Conservation (phyloP, 139 green algal genomes). For the Volvox africanus region DNA sequence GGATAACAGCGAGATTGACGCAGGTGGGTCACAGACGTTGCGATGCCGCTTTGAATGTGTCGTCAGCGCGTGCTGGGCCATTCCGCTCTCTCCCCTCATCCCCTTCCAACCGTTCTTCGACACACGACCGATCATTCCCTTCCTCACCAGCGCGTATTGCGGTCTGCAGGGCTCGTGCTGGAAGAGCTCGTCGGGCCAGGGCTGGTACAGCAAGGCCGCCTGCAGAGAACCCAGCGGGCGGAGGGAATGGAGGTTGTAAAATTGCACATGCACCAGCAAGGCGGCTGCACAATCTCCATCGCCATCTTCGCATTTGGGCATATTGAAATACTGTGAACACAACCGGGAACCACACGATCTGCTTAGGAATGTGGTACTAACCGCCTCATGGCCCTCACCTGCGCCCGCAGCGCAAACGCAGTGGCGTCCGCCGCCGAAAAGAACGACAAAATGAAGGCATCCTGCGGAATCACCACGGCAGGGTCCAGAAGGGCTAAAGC, state of each 20-base stretch:
- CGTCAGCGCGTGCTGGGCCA: neutral
- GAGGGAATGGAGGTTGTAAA: neutral
- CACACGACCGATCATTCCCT: neutral
- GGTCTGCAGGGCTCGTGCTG: slow-evolving; percentile 6
- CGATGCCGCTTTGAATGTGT: no score
- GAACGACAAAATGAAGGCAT: slow-evolving; percentile 45
- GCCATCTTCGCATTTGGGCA: no score
- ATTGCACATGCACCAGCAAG: no score
- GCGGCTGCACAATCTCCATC: no score
- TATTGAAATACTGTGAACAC: no score
- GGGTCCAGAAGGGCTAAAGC: no score
- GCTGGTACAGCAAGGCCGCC: neutral
- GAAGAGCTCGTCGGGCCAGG: slow-evolving; percentile 24
- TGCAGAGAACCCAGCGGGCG: neutral
- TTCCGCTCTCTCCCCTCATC: neutral
- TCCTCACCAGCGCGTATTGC: slow-evolving; percentile 1
- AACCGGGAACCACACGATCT: no score
- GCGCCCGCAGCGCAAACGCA: slow-evolving; percentile 4
- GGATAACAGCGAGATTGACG: no score
- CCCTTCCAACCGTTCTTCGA: neutral
- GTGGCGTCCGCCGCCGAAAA: slow-evolving; percentile 14
- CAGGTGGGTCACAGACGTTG: no score
- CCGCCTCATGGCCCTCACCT: neutral
- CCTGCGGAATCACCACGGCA: neutral
- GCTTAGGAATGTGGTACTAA: no score